A percentile compares a stretch with the other conserved stretches of the same genome.
Conservation (phyloP, 129 eudicot genomes). For the Smallanthus sonchifolius region DNA sequence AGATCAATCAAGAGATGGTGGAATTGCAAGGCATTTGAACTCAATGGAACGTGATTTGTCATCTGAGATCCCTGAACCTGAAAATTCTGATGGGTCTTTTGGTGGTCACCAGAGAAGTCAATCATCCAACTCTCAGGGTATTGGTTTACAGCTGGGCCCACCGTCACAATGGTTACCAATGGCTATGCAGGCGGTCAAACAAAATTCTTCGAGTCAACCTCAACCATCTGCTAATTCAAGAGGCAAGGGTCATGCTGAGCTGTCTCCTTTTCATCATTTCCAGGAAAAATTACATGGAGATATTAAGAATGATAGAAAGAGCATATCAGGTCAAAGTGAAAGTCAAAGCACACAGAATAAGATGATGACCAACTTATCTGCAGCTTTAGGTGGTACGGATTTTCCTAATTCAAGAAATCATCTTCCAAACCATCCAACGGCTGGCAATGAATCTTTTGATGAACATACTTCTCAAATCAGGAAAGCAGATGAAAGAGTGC, state of each 20-base stretch:
- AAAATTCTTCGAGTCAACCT: slow-evolving; percentile 29
- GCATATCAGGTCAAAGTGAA: slow-evolving; percentile 29
- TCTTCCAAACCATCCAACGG: slow-evolving; percentile 43
- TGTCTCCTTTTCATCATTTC: slow-evolving; percentile 35
- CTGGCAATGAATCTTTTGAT: slow-evolving; percentile 25
- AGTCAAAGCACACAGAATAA: slow-evolving; percentile 32
- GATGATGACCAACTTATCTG: slow-evolving; percentile 35
- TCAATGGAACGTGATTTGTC: slow-evolving; percentile 40
- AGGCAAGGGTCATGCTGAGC: slow-evolving; percentile 40
- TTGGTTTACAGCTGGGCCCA: slow-evolving; percentile 86
- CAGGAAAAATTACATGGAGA: slow-evolving; percentile 38
- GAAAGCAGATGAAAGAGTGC: slow-evolving; percentile 30
- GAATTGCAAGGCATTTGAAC: slow-evolving; percentile 26
- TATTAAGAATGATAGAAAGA: slow-evolving; percentile 29
- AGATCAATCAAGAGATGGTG: slow-evolving; percentile 65
- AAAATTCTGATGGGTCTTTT: slow-evolving; percentile 55
- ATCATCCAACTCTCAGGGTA: slow-evolving; percentile 69
- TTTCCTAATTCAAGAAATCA: slow-evolving; percentile 41
- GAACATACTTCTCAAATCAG: slow-evolving; percentile 28
- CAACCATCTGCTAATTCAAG: slow-evolving; percentile 35
- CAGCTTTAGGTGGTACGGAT: slow-evolving; percentile 37
- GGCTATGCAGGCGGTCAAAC: slow-evolving; percentile 26
- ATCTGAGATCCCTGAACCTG: slow-evolving; percentile 56
- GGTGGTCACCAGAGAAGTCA: slow-evolving; percentile 56
- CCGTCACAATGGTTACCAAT: slow-evolving; percentile 60